Evolutionary conservation across 2,329 filamentous ascomycete genomes (phyloP), one percentile per base, ranked within the genome.

Genomic region (Beauveria sp.): DNA sequence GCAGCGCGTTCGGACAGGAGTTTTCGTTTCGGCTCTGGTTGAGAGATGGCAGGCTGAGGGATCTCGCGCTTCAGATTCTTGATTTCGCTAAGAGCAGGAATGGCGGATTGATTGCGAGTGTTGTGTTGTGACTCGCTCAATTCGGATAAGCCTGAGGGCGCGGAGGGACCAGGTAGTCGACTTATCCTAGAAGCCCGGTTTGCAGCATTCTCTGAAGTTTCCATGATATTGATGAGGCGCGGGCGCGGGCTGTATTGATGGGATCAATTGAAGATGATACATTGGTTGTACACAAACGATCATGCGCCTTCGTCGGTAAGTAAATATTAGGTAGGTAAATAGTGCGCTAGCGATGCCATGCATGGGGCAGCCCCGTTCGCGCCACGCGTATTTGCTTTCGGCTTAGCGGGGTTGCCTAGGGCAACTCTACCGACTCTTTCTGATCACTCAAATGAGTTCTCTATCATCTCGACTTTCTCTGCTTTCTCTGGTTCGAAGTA

Each of bases 71-170:
- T 87, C 63, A 80, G 61, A 14, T 73, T 75, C 63, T 77, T 76
- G 22, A 65, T 57, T 6, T 67, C 61, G n/a, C 76, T 70, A 12
- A 76, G 73, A 40, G 77, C 73, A 57, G 75, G 75, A 43, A 75
- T 75, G 0, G 77, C 70, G 2, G 73, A 70, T 55, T 79, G 79
- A 12, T 73, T 70, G 55, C 84, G 80, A 48, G 79, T 71, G 69
- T 88, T 87, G 72, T 75, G 77, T 67, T 87, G 82, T n/a, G 84
- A 85, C 8, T 85, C 81, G 67, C 76, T 79, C 65, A 84, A 80
- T 67, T 86, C 84, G 10, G 77, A 71, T 18, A 86, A 76, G 3
- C 74, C 73, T 14, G 55, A 52, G 18, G 30, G 43, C 14, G 56
- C 26, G 9, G 61, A 52, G 12, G 61, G 61, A n/a, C 61, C 60